These are phyloP conservation scores for Alopecurus myosuroides DNA, from an alignment of 176 grass and related monocot species.

Conservation along the genomic window DNA sequence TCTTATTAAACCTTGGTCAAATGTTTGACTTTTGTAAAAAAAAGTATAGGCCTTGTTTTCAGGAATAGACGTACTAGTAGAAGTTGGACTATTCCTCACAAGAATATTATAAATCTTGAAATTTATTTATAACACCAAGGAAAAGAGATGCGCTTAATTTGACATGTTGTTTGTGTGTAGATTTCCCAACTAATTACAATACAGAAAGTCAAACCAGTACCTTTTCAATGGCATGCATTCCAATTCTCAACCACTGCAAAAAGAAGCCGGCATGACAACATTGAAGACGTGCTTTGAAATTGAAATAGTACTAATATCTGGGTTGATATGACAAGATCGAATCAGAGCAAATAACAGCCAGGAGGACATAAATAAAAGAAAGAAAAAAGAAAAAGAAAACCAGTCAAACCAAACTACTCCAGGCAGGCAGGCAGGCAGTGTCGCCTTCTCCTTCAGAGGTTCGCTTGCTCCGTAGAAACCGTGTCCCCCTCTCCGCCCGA, in stretches of 20 bases:
- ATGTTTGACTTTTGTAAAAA: no score
- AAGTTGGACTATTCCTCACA: no score
- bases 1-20: no score
- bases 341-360: background rate
- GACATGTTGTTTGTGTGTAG: background rate
- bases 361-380: background rate
- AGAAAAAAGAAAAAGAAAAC: slow-evolving; percentile 15
- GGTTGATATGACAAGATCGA: slow-evolving; percentile 1
- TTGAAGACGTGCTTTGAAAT: background rate
- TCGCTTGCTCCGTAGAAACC: slow-evolving; percentile 47
- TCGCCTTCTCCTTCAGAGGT: background rate
- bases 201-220: background rate
- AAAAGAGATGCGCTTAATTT: background rate
- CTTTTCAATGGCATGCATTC: background rate
- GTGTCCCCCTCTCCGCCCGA: slow-evolving; percentile 36
- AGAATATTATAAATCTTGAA: no score
- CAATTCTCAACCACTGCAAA: background rate
- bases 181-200: background rate
- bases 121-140: background rate
- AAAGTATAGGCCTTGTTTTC: no score
- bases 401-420: slow-evolving; percentile 45
- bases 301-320: background rate
- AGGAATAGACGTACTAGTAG: no score
- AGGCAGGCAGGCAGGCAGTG: slow-evolving; percentile 5
- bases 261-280: background rate